Evolutionary conservation across 768 basidiomycete genomes (phyloP).

Genomic region (Tulasnella sp.): DNA sequence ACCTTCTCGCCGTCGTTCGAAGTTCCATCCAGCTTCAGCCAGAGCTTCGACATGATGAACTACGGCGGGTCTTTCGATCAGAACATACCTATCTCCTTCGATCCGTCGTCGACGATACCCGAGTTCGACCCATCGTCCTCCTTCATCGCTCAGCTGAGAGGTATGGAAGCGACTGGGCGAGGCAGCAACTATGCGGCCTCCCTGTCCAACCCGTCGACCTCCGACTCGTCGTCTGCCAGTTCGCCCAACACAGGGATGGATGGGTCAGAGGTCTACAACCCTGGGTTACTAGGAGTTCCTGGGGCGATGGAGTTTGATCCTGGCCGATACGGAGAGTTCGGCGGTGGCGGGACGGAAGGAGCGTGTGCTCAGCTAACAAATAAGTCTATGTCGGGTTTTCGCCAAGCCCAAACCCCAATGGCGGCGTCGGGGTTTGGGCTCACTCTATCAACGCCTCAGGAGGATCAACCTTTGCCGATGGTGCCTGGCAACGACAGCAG

Average conservation of each 20-base stretch:
- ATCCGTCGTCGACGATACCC: not conserved
- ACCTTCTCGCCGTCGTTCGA: not conserved
- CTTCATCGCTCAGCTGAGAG: slow-evolving; percentile 3
- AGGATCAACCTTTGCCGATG: not conserved
- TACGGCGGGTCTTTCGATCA: not conserved
- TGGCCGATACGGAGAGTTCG: too few relatives aligned
- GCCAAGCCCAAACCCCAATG: slow-evolving; percentile 13
- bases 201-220: not conserved
- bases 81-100: not conserved
- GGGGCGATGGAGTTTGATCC: too few relatives aligned
- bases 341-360: not conserved
- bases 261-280: too few relatives aligned
- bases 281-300: too few relatives aligned
- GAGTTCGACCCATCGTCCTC: not conserved
- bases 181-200: not conserved
- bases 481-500: not conserved
- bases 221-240: not conserved
- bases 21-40: not conserved
- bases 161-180: too few relatives aligned
- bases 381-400: slow-evolving; percentile 9
- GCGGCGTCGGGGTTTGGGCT: slow-evolving; percentile 15
- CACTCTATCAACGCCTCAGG: slow-evolving; percentile 5
- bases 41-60: not conserved
- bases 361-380: not conserved
- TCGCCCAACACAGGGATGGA: slow-evolving; percentile 6